phyloP scores from a whole-genome alignment of 202 grass and related monocot species.

The Elaeis oleifera region DNA sequence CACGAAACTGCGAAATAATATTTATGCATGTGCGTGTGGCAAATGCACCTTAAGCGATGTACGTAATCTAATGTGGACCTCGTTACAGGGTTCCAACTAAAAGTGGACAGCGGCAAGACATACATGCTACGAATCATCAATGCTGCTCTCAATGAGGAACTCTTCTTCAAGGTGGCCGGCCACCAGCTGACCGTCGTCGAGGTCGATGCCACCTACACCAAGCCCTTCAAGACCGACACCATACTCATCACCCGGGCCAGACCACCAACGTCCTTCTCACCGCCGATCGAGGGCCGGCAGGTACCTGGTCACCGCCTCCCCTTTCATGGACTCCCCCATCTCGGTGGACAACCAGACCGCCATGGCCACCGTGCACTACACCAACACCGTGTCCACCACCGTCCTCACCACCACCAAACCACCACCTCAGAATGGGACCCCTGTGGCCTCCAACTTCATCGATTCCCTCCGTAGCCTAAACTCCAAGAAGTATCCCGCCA shows the following conservation, averaged over 20 bases:
- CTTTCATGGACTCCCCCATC: conserved; percentile 55
- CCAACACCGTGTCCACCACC: conserved; percentile 19
- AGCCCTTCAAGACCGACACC: conserved; percentile 61
- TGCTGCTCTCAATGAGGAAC: conserved; percentile 64
- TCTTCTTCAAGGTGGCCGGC: conserved; percentile 62
- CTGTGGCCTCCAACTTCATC: conserved; percentile 32
- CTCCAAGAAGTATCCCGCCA: conserved; percentile 52
- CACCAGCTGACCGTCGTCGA: conserved; percentile 56
- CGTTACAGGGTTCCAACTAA: conserved; percentile 37
- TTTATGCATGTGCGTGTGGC: too few relatives aligned
- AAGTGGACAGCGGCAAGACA: conserved; percentile 53
- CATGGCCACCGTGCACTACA: conserved; percentile 50
- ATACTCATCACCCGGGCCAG: conserved; percentile 63
- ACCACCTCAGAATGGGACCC: conserved; percentile 43
- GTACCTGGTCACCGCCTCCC: conserved; percentile 61
- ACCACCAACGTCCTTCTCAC: conserved; percentile 57
- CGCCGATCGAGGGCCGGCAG: conserved; percentile 38
- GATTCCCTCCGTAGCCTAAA: conserved; percentile 60
- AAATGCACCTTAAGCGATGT: too few relatives aligned
- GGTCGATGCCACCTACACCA: conserved; percentile 65
- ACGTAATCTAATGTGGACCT: neutral
- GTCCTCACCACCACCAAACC: conserved; percentile 31
- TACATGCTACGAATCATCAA: conserved; percentile 84
- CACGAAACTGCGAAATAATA: too few relatives aligned
- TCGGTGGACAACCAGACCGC: conserved; percentile 53